phyloP scores from a whole-genome alignment of 352 stramenopile genomes.

The Pythium pyrilobum region DNA sequence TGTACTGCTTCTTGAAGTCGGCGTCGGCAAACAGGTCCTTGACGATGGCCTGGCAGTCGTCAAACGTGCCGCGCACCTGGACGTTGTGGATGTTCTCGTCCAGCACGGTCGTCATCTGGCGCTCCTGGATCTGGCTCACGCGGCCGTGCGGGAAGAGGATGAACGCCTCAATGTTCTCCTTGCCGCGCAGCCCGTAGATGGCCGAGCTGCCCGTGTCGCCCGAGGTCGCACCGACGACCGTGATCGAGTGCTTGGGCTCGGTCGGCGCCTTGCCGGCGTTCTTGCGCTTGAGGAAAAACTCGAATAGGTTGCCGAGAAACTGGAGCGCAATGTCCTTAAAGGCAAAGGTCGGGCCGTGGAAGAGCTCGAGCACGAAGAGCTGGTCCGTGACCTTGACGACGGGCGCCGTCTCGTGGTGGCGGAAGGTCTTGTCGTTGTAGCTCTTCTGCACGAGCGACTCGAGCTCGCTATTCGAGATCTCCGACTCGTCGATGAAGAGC shows the following conservation, averaged over 20 bases:
- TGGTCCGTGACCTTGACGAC: conserved; percentile 89
- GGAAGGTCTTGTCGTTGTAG: conserved; percentile 91
- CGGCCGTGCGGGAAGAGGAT: conserved; percentile 97
- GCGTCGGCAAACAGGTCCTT: conserved; percentile 96
- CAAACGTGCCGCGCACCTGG: conserved; percentile 94
- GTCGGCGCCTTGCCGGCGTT: conserved; percentile 55
- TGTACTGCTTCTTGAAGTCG: conserved; percentile 89
- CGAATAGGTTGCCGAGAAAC: conserved; percentile 99
- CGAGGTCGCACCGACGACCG: conserved; percentile 97
- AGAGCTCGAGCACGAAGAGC: conserved; percentile 95
- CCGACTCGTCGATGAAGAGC: conserved; percentile 94
- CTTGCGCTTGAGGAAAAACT: conserved; percentile 96
- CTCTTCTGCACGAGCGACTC: conserved; percentile 89
- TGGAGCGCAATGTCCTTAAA: conserved; percentile 99
- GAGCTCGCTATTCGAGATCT: conserved; percentile 92
- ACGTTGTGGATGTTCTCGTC: conserved; percentile 98
- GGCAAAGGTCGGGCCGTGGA: conserved; percentile 98
- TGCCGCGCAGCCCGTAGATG: conserved; percentile 97
- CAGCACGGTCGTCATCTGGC: conserved; percentile 98
- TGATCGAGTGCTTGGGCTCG: conserved; percentile 81
- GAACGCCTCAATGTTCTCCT: conserved; percentile 97
- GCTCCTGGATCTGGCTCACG: conserved; percentile 97
- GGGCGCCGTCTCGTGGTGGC: conserved; percentile 91
- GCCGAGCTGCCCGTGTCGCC: conserved; percentile 97
- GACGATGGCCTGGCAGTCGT: conserved; percentile 99